A percentile compares a stretch with the other conserved stretches of the same genome.
These are phyloP conservation scores for Alternaria metachromatica DNA, from an alignment of 2,329 filamentous ascomycete species.

Conservation along the genomic window DNA sequence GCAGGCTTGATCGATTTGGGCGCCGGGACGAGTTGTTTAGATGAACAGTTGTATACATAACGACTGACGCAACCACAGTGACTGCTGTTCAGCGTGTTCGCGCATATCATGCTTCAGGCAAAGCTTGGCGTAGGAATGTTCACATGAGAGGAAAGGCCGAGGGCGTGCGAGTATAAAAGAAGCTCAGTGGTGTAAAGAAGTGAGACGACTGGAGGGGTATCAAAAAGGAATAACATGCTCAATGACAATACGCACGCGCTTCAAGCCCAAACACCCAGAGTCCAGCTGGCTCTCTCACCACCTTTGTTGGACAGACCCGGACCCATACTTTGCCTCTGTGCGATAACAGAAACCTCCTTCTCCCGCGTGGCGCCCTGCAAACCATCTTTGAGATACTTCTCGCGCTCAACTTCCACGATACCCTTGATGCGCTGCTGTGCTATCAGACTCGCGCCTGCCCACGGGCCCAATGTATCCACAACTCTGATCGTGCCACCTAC, in stretches of 20 bases:
- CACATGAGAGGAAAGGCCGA: no score
- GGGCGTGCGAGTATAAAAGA: no score
- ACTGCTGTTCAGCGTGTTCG: no score
- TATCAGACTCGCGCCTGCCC: constrained; percentile 75
- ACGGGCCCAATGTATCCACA: constrained; percentile 73
- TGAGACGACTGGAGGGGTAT: constrained; percentile 7
- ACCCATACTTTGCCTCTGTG: constrained; percentile 70
- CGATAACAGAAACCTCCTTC: constrained; percentile 63
- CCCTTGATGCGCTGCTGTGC: constrained; percentile 72
- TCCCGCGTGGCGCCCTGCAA: constrained; percentile 66
- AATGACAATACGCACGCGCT: not conserved
- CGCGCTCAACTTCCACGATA: constrained; percentile 73
- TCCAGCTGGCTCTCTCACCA: constrained; percentile 48
- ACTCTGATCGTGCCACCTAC: constrained; percentile 68
- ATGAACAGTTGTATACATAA: no score
- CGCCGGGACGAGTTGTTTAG: no score
- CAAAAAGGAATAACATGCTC: constrained; percentile 3
- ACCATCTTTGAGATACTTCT: constrained; percentile 74
- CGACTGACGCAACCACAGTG: no score
- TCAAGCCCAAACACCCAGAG: constrained; percentile 49
- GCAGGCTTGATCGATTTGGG: no score
- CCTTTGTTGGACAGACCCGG: constrained; percentile 50
- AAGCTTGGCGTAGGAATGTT: no score
- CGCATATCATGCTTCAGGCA: no score
- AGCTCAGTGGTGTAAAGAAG: no score